Percentiles rank a stretch among this genome's conserved stretches.
Evolutionary conservation across 805 yeast genomes (phyloP).

Genomic region (Ogataea thermomethanolica): DNA sequence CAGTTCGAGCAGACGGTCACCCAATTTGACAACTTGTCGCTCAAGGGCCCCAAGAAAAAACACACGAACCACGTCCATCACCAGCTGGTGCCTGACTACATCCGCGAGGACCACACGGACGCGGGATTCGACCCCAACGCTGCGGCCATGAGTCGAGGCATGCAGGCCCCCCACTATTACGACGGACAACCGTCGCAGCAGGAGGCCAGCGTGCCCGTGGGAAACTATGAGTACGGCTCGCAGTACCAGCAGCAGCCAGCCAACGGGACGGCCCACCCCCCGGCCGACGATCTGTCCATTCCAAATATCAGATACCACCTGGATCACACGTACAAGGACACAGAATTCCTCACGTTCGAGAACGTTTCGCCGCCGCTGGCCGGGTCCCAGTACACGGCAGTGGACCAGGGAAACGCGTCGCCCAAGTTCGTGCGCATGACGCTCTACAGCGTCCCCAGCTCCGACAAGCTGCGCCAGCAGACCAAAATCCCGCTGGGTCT

Average conservation of each 20-base stretch:
- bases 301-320: constrained; percentile 32
- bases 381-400: constrained; percentile 61
- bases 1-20: constrained; percentile 13
- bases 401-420: constrained; percentile 82
- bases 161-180: constrained; percentile 21
- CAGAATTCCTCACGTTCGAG: constrained; percentile 65
- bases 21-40: constrained; percentile 15
- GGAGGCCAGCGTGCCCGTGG: neutral
- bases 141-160: constrained; percentile 32
- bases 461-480: constrained; percentile 62
- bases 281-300: constrained; percentile 34
- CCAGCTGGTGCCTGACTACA: constrained; percentile 19
- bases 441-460: constrained; percentile 77
- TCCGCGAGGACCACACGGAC: constrained; percentile 10
- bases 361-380: constrained; percentile 82
- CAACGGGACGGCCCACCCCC: constrained; percentile 8
- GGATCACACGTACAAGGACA: constrained; percentile 36
- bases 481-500: constrained; percentile 81
- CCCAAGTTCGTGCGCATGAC: constrained; percentile 77
- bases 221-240: constrained; percentile 1
- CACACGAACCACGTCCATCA: constrained; percentile 30
- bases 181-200: constrained; percentile 2
- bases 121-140: constrained; percentile 31
- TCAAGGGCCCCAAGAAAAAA: constrained; percentile 18
- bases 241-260: neutral